These are phyloP conservation scores for Microcyclosporella mali DNA, from an alignment of 2,329 filamentous ascomycete species.

Conservation along the genomic window DNA sequence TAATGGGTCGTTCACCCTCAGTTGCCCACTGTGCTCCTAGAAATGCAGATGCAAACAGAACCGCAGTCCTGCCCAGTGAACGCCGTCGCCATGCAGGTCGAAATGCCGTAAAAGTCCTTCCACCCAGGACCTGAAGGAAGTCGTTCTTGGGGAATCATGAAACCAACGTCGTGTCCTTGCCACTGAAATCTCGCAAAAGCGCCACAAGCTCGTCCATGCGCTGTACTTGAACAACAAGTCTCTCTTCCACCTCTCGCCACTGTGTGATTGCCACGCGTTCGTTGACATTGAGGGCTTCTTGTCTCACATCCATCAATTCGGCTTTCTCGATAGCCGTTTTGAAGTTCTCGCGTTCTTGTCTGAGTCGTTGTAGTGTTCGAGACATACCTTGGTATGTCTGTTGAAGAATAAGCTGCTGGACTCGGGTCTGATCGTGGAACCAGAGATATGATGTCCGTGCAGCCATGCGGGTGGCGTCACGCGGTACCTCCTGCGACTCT, in stretches of 20 bases:
- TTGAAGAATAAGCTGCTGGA: conserved; percentile 64
- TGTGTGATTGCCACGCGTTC: conserved; percentile 65
- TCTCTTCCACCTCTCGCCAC: conserved; percentile 58
- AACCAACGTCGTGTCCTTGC: conserved; percentile 22
- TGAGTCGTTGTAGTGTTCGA: conserved; percentile 71
- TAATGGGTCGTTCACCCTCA: no score
- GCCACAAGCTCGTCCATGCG: conserved; percentile 74
- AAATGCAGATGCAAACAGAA: no score
- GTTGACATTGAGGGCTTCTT: conserved; percentile 67
- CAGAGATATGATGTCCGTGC: conserved; percentile 84
- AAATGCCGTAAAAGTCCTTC: background rate
- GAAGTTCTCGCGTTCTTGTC: conserved; percentile 66
- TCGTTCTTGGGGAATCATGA: conserved; percentile 6
- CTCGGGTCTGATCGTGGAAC: conserved; percentile 76
- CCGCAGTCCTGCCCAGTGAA: background rate
- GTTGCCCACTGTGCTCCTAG: no score
- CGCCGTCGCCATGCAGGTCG: conserved; percentile 5
- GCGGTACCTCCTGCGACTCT: conserved; percentile 89
- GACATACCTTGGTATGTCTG: conserved; percentile 87
- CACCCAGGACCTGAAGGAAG: background rate
- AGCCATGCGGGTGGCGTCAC: conserved; percentile 74
- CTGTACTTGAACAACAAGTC: conserved; percentile 70
- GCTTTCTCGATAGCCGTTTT: conserved; percentile 71
- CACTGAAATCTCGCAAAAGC: conserved; percentile 57
- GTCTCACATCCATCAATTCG: conserved; percentile 76